Conservation (phyloP, 2,329 filamentous ascomycete genomes). For the Sclerotinia glacialis region DNA sequence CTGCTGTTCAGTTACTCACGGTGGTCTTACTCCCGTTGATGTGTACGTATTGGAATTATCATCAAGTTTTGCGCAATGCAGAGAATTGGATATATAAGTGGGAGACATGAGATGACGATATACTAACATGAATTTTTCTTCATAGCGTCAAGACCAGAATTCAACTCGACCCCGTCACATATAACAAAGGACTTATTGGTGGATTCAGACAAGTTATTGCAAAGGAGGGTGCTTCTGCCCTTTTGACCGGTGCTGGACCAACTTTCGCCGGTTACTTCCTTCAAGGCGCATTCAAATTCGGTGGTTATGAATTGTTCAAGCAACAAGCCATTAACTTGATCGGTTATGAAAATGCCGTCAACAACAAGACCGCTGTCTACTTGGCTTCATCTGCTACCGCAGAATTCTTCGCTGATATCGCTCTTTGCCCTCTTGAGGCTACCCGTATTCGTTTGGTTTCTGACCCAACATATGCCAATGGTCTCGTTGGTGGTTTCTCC, state of each 20-base stretch:
- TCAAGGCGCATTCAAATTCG: slow-evolving; percentile 90
- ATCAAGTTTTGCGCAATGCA: slow-evolving; percentile 3
- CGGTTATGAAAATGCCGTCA: slow-evolving; percentile 71
- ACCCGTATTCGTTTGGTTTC: slow-evolving; percentile 92
- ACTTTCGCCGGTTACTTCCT: slow-evolving; percentile 91
- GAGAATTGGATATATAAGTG: slow-evolving; percentile 11
- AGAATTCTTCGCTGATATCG: slow-evolving; percentile 73
- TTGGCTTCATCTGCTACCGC: slow-evolving; percentile 64
- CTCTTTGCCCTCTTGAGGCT: slow-evolving; percentile 87
- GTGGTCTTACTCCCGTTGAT: slow-evolving; percentile 95
- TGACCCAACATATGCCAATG: slow-evolving; percentile 78
- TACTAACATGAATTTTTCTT: slow-evolving; percentile 30
- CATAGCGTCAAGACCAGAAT: slow-evolving; percentile 90
- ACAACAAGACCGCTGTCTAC: slow-evolving; percentile 81
- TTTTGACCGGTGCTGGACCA: slow-evolving; percentile 81
- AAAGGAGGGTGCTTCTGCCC: slow-evolving; percentile 80
- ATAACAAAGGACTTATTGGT: slow-evolving; percentile 84
- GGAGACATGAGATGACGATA: slow-evolving; percentile 24
- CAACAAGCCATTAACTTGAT: slow-evolving; percentile 79
- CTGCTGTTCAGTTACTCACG: slow-evolving; percentile 98
- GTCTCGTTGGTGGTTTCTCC: slow-evolving; percentile 73
- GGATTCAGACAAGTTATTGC: slow-evolving; percentile 82
- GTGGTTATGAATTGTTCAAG: slow-evolving; percentile 97
- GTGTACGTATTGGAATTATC: slow-evolving; percentile 67
- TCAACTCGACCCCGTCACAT: slow-evolving; percentile 85